These are phyloP conservation scores for Cystobasidium pallidum DNA, from an alignment of 1,284 basidiomycete genomes.

Conservation along the genomic window DNA sequence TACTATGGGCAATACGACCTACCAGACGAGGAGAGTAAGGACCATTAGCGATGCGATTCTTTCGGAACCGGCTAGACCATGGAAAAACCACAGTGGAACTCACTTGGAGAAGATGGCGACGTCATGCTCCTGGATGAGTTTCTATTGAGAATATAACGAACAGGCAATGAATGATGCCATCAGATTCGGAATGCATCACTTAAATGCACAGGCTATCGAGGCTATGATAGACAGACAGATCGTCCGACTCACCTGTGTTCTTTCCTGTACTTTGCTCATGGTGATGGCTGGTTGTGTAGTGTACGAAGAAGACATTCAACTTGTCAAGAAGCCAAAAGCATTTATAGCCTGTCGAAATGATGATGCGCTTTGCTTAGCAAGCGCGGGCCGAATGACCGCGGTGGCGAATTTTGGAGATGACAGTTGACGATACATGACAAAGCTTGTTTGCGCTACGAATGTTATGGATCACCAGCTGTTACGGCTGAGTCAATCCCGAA, in stretches of 20 bases:
- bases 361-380: background rate
- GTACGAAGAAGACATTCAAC: slow-evolving; percentile 41
- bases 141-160: slow-evolving; percentile 18
- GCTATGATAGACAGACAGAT: background rate
- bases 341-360: background rate
- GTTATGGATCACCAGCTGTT: no score
- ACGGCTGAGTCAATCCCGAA: no score
- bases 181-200: background rate
- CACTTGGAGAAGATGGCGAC: slow-evolving; percentile 44
- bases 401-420: background rate
- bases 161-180: background rate
- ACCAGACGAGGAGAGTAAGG: background rate
- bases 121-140: slow-evolving; percentile 42
- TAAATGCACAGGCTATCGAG: no score
- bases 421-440: no score
- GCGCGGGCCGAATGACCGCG: slow-evolving; percentile 4
- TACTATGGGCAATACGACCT: slow-evolving; percentile 45
- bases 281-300: slow-evolving; percentile 35
- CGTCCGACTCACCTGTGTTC: slow-evolving; percentile 37
- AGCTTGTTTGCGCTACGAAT: no score
- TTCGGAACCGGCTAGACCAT: no score
- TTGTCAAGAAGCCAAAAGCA: background rate
- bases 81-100: no score
- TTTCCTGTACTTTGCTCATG: slow-evolving; percentile 31
- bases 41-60: slow-evolving; percentile 6